Conservation (phyloP, 805 yeast species). For the Kluyveromyces starmeri region DNA sequence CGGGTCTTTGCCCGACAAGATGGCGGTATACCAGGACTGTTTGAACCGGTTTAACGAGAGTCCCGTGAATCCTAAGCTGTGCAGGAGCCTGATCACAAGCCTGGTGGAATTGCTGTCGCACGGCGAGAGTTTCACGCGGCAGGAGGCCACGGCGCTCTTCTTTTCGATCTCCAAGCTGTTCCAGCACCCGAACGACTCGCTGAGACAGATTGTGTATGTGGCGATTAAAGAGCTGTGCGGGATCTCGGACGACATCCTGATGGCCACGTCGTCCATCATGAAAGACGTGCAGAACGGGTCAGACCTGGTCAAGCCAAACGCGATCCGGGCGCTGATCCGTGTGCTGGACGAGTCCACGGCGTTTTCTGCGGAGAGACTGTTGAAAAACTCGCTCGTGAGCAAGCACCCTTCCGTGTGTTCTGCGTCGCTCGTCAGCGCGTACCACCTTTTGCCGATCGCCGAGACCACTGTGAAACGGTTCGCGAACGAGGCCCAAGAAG, state of each 20-base stretch:
- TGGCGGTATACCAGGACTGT: slow-evolving; percentile 96
- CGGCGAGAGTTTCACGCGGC: slow-evolving; percentile 81
- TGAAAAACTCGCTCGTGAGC: slow-evolving; percentile 90
- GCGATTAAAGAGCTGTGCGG: slow-evolving; percentile 86
- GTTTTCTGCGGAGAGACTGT: slow-evolving; percentile 83
- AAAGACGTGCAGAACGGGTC: slow-evolving; percentile 93
- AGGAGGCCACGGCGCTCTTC: slow-evolving; percentile 86
- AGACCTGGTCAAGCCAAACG: slow-evolving; percentile 81
- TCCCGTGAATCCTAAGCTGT: slow-evolving; percentile 79
- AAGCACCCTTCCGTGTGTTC: slow-evolving; percentile 79
- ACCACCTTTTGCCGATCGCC: slow-evolving; percentile 82
- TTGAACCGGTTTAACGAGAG: slow-evolving; percentile 85
- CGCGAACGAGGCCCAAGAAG: slow-evolving; percentile 89
- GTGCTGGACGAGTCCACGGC: slow-evolving; percentile 88
- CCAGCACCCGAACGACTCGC: slow-evolving; percentile 74
- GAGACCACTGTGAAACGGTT: slow-evolving; percentile 89
- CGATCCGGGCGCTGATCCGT: slow-evolving; percentile 82
- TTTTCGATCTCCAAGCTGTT: slow-evolving; percentile 91
- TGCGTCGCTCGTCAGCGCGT: slow-evolving; percentile 89
- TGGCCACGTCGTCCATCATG: slow-evolving; percentile 98
- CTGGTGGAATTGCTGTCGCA: slow-evolving; percentile 71
- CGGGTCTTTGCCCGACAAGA: slow-evolving; percentile 75
- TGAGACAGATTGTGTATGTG: slow-evolving; percentile 88
- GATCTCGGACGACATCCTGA: slow-evolving; percentile 82
- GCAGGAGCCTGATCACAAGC: slow-evolving; percentile 75